These are phyloP conservation scores for Fusarium redolens DNA, from an alignment of 2,329 filamentous ascomycete species.

Conservation along the genomic window DNA sequence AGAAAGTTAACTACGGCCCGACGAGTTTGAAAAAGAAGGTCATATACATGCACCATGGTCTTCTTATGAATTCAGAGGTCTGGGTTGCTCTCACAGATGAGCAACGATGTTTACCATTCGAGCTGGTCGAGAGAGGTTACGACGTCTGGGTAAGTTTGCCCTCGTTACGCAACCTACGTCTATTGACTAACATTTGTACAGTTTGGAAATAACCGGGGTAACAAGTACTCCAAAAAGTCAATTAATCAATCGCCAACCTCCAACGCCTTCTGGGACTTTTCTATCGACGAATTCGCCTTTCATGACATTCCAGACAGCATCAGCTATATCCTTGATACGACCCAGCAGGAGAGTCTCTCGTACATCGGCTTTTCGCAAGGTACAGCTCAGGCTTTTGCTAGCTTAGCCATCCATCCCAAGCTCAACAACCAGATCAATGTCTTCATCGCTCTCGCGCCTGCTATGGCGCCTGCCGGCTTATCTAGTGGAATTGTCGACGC, in stretches of 20 bases:
- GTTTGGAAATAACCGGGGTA: constrained; percentile 97
- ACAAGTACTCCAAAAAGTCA: constrained; percentile 99
- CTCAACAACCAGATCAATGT: constrained; percentile 95
- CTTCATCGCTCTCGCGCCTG: constrained; percentile 94
- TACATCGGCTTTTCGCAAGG: constrained; percentile 99
- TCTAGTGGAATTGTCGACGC: constrained; percentile 92
- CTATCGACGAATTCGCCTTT: constrained; percentile 98
- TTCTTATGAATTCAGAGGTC: constrained; percentile 99
- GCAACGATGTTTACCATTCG: constrained; percentile 87
- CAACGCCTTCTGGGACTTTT: constrained; percentile 93
- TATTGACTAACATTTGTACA: constrained; percentile 51
- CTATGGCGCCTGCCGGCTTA: constrained; percentile 93
- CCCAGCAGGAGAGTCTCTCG: constrained; percentile 83
- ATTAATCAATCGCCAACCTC: constrained; percentile 79
- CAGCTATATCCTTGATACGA: constrained; percentile 87
- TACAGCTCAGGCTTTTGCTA: constrained; percentile 95
- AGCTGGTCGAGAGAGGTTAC: constrained; percentile 88
- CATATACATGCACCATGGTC: constrained; percentile 92
- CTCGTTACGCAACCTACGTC: neutral
- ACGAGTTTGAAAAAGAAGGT: constrained; percentile 82
- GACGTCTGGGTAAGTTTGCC: constrained; percentile 83
- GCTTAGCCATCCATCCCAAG: constrained; percentile 89
- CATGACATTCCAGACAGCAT: constrained; percentile 97
- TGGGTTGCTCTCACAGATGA: constrained; percentile 94
- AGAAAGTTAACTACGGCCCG: constrained; percentile 78